Percentiles rank a stretch among this genome's conserved stretches.
Evolutionary conservation across 306 rosid species (phyloP).

Genomic region (Inga oerstediana): DNA sequence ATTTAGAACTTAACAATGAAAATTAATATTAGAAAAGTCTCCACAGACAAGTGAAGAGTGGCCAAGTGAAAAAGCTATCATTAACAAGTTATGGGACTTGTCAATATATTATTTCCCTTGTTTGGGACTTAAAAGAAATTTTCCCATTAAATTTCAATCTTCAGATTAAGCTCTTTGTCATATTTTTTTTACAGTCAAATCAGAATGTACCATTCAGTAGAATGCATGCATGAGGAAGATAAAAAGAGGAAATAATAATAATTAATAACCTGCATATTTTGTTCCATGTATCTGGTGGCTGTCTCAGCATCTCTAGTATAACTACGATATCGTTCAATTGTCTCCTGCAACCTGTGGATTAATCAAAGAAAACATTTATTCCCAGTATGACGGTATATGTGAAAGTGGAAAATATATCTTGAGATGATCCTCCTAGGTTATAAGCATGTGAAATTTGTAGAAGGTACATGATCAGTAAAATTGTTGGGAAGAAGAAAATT

Average conservation of each 20-base stretch:
- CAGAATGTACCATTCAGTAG: background rate
- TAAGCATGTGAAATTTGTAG: background rate
- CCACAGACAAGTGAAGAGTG: too few species aligned
- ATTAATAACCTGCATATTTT: constrained; percentile 47
- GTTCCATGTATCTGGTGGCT: constrained; percentile 35
- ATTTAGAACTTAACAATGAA: too few species aligned
- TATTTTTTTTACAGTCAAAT: background rate
- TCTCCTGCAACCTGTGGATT: constrained; percentile 49
- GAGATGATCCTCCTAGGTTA: too few species aligned
- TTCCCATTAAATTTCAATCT: too few species aligned
- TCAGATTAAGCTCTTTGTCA: too few species aligned
- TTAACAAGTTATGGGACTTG: too few species aligned
- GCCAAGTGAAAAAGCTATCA: too few species aligned
- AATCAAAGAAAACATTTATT: background rate
- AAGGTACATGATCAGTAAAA: background rate
- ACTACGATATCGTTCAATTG: constrained; percentile 57
- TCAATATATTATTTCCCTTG: too few species aligned
- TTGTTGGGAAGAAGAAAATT: too few species aligned
- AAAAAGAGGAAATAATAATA: background rate
- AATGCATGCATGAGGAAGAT: background rate
- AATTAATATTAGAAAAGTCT: too few species aligned
- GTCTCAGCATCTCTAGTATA: constrained; percentile 41
- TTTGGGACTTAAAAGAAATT: too few species aligned
- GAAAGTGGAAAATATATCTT: background rate
- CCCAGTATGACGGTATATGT: background rate